Evolutionary conservation across 192 early-diverging fungal genomes (phyloP).

Genomic region (Coemansia sp.): DNA sequence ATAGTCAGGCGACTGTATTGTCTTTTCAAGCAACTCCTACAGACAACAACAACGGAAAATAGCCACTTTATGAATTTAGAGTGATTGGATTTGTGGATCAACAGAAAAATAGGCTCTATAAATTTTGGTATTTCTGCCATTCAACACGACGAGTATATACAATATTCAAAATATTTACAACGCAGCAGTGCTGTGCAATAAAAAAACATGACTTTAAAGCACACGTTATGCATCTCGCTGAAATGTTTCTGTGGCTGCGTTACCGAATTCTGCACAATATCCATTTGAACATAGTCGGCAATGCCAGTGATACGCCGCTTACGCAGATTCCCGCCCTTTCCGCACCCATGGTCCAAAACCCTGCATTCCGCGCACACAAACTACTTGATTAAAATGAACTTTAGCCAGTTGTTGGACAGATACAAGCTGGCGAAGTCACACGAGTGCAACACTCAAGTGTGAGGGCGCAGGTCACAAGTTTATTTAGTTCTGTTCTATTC

Average conservation of each 20-base stretch:
- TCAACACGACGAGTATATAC: not conserved
- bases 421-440: too few relatives aligned
- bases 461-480: too few relatives aligned
- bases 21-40: conserved; percentile 59
- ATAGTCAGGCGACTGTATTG: conserved; percentile 50
- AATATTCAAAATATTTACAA: conserved; percentile 9
- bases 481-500: too few relatives aligned
- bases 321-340: conserved; percentile 88
- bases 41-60: too few relatives aligned
- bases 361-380: conserved; percentile 56
- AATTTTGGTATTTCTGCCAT: too few relatives aligned
- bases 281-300: conserved; percentile 74
- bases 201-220: conserved; percentile 76
- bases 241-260: conserved; percentile 77
- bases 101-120: too few relatives aligned
- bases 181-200: conserved; percentile 88
- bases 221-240: conserved; percentile 45
- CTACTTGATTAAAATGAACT: conserved; percentile 77
- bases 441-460: too few relatives aligned
- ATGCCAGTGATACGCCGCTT: conserved; percentile 79
- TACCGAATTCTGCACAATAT: conserved; percentile 87
- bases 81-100: too few relatives aligned
- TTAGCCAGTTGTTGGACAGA: conserved; percentile 97
- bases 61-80: too few relatives aligned
- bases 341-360: conserved; percentile 92